phyloP scores from a whole-genome alignment of 352 stramenopile species.

The Globisporangium acanthophoron region DNA sequence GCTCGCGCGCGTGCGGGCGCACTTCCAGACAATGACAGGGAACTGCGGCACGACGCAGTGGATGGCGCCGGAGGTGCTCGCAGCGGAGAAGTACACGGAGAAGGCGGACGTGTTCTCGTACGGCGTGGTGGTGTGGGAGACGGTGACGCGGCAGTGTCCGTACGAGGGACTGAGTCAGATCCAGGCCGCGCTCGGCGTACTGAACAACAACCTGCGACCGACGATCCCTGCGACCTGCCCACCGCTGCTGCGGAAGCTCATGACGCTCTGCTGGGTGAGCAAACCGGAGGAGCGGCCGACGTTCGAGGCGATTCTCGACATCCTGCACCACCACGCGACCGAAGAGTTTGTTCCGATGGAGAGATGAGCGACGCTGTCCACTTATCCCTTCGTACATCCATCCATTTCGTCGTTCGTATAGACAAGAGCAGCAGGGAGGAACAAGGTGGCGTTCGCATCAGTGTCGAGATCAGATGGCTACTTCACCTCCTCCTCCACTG shows the following conservation, averaged over 20 bases:
- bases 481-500: not conserved
- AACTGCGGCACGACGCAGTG: constrained; percentile 85
- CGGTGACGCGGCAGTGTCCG: constrained; percentile 85
- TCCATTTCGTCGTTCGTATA: not conserved
- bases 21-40: constrained; percentile 87
- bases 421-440: too few species aligned
- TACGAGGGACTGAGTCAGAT: constrained; percentile 91
- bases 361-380: not conserved
- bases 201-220: constrained; percentile 86
- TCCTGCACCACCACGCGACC: constrained; percentile 31
- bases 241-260: constrained; percentile 78
- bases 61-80: constrained; percentile 83
- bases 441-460: too few species aligned
- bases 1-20: constrained; percentile 66
- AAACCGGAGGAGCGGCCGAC: constrained; percentile 70
- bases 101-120: constrained; percentile 88
- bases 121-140: constrained; percentile 85
- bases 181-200: constrained; percentile 77
- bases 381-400: not conserved
- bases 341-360: constrained; percentile 17
- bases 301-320: constrained; percentile 77
- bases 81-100: constrained; percentile 83
- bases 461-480: not conserved
- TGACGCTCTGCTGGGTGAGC: constrained; percentile 80
- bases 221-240: constrained; percentile 73